Evolutionary conservation across 192 early-diverging fungal genomes (phyloP), one percentile per base, ranked within the genome.

Genomic region (Mortierella alpina): DNA sequence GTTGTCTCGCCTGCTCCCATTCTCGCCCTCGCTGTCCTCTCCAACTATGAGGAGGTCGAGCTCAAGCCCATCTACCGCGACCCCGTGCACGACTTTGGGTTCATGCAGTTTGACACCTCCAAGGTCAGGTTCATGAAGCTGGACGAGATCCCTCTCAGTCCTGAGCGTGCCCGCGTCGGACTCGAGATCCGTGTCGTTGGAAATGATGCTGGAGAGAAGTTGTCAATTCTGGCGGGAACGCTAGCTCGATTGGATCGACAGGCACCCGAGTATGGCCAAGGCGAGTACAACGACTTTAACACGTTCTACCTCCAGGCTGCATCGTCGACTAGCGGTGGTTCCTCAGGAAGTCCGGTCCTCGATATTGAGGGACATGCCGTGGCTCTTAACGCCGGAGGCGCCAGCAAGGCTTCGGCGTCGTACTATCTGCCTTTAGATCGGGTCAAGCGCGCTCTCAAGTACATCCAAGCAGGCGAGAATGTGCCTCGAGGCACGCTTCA

Each of bases 61-160:
- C 82, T 93, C 39, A 84, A 86, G 18, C 90, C 91, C 5, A 87
- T 95, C 42, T 95, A 93, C 68, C 90, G 93, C 53, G 93, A 95
- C 65, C 93, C 93, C 1, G 86, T 95, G 49, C 93, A 95, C 74
- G 94, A 95, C 84, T 95, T 94, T 91, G 93, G 93, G 6, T 93
- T 95, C 67, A 83, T 94, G 69, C 84, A 88, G 81, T 95, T 93
- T 58, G 91, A 95, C 66, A 91, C 89, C 6, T 66, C 71, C 40
- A 83, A 90, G 69, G 80, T 95, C 54, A 89, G 91, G 63, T 91
- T 90, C 67, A 93, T 93, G 89, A 75, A 90, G 17, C 73, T 93
- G 6, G 79, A 84, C 11, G 87, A 91, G 64, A 94, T 95, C 61
- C 81, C 84, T 23, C 84, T 95, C 40, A 85, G 86, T 31, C 93